phyloP scores from a whole-genome alignment of 1,284 basidiomycete genomes.

The Pseudozyma thailandica region DNA sequence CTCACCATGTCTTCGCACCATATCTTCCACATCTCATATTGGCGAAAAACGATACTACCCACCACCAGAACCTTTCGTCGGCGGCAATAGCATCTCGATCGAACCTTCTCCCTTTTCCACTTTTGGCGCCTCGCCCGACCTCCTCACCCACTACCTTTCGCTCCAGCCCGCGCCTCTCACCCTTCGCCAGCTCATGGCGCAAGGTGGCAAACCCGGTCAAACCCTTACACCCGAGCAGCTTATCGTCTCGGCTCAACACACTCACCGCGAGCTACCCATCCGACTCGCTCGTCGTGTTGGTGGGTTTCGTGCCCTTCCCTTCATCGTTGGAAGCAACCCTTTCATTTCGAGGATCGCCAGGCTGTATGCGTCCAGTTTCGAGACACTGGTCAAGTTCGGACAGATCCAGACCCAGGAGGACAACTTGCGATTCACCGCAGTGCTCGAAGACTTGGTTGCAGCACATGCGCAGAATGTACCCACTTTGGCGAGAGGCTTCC shows the following conservation, averaged over 20 bases:
- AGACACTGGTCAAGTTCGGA: conserved; percentile 78
- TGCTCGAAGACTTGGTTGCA: conserved; percentile 78
- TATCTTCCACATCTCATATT: conserved; percentile 17
- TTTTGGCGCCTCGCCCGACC: conserved; percentile 62
- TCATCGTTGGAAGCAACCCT: conserved; percentile 88
- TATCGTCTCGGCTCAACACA: conserved; percentile 60
- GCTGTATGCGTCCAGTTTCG: conserved; percentile 80
- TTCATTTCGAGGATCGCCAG: conserved; percentile 81
- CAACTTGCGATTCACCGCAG: conserved; percentile 77
- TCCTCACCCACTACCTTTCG: conserved; percentile 55
- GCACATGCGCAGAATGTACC: conserved; percentile 87
- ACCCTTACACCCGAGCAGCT: conserved; percentile 57
- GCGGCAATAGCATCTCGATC: conserved; percentile 20
- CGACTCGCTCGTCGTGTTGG: conserved; percentile 63
- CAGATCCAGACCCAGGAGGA: conserved; percentile 75
- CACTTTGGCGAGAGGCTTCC: conserved; percentile 87
- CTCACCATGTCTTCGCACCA: conserved; percentile 1
- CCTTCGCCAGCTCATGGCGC: conserved; percentile 57
- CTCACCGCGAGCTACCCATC: conserved; percentile 64
- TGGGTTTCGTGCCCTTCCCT: conserved; percentile 67
- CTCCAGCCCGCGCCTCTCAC: conserved; percentile 60
- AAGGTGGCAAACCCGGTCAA: conserved; percentile 56
- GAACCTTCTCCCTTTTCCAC: conserved; percentile 45
- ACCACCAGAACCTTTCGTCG: conserved; percentile 44
- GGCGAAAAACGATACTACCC: conserved; percentile 43